Conservation (phyloP, 2,329 filamentous ascomycete species). For the Fusarium sp. region DNA sequence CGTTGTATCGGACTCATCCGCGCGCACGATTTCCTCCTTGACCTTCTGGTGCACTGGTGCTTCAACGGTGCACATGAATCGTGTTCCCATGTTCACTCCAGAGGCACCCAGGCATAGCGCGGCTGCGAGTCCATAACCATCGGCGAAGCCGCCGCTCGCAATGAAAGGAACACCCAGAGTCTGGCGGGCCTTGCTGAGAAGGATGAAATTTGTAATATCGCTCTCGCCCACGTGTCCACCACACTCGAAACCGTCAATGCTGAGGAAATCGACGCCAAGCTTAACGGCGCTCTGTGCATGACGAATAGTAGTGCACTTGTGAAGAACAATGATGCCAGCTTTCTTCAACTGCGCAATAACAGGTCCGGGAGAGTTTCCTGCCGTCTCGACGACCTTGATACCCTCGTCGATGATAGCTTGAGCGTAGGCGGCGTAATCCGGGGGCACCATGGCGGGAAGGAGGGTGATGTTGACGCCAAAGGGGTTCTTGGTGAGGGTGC, state of each 20-base stretch:
- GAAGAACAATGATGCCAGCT: constrained; percentile 81
- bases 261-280: constrained; percentile 95
- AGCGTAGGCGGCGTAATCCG: constrained; percentile 92
- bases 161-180: constrained; percentile 90
- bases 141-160: constrained; percentile 94
- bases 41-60: constrained; percentile 93
- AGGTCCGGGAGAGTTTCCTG: constrained; percentile 87
- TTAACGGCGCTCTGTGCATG: constrained; percentile 93
- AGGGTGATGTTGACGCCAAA: constrained; percentile 98
- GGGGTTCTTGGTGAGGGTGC: constrained; percentile 79
- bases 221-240: constrained; percentile 89
- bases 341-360: constrained; percentile 91
- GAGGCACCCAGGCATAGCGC: constrained; percentile 90
- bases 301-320: constrained; percentile 97
- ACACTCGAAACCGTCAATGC: constrained; percentile 98
- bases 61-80: constrained; percentile 97
- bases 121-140: constrained; percentile 92
- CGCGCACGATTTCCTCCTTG: constrained; percentile 90
- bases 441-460: constrained; percentile 87
- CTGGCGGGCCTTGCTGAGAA: constrained; percentile 87
- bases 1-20: constrained; percentile 90
- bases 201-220: constrained; percentile 90
- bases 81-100: constrained; percentile 98
- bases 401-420: constrained; percentile 95
- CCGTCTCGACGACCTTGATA: constrained; percentile 90